Evolutionary conservation across 2,329 filamentous ascomycete genomes (phyloP).

Genomic region (Torrubiella hemipterigena): DNA sequence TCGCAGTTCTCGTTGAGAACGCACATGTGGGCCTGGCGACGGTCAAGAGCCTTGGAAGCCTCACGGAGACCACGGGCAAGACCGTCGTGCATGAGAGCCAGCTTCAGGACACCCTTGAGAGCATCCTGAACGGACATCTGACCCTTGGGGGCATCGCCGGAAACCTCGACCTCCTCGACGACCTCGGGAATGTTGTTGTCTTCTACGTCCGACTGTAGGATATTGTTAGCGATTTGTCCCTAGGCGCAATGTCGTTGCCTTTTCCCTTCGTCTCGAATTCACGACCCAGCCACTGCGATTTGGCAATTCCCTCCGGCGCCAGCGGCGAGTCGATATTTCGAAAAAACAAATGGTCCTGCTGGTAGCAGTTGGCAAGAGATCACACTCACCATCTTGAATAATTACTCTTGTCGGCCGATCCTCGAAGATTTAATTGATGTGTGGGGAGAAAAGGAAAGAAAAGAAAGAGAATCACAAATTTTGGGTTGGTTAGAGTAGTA

Average conservation of each 20-base stretch:
- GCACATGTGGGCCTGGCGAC: constrained; percentile 99
- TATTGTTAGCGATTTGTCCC: constrained; percentile 6
- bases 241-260: background rate
- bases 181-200: constrained; percentile 83
- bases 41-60: constrained; percentile 96
- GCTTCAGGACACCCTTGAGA: constrained; percentile 97
- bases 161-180: constrained; percentile 86
- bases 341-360: too few species aligned
- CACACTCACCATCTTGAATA: constrained; percentile 48
- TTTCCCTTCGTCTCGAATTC: too few species aligned
- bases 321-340: too few species aligned
- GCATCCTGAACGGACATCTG: constrained; percentile 98
- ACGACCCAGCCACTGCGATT: too few species aligned
- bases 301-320: too few species aligned
- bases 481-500: too few species aligned
- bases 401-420: constrained; percentile 50
- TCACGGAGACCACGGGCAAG: constrained; percentile 97
- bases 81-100: constrained; percentile 98
- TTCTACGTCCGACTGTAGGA: constrained; percentile 96
- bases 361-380: too few species aligned
- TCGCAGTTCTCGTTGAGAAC: constrained; percentile 99
- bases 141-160: constrained; percentile 79
- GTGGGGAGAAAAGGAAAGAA: constrained; percentile 15
- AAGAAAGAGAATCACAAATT: constrained; percentile 12
- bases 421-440: constrained; percentile 46